Conservation (phyloP, 75 land plant genomes). For the Selaginella moellendorffii region DNA sequence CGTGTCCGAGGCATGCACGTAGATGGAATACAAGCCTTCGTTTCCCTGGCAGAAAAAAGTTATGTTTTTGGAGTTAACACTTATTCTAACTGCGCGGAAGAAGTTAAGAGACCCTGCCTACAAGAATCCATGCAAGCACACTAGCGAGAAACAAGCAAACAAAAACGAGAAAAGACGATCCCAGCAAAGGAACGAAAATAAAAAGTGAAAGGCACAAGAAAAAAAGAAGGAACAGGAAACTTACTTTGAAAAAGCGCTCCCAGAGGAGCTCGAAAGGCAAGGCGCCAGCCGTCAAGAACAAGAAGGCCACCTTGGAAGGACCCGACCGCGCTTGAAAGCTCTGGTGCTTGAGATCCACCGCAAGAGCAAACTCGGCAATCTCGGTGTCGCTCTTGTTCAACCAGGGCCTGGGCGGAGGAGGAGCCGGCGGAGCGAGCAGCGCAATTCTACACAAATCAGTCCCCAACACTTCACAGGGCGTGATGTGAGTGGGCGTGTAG, state of each 20-base stretch:
- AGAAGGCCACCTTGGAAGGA: slow-evolving; percentile 63
- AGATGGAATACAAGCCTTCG: slow-evolving; percentile 60
- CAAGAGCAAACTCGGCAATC: slow-evolving; percentile 39
- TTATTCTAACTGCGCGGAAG: too few relatives aligned
- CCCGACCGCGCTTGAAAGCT: slow-evolving; percentile 14
- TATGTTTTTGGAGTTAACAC: too few relatives aligned
- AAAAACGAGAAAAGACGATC: too few relatives aligned
- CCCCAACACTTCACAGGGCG: slow-evolving; percentile 19
- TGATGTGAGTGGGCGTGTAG: slow-evolving; percentile 5
- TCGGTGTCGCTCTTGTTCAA: slow-evolving; percentile 45
- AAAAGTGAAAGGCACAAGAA: too few relatives aligned
- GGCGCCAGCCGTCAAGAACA: slow-evolving; percentile 70
- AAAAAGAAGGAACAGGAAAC: too few relatives aligned
- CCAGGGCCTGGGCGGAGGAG: slow-evolving; percentile 14
- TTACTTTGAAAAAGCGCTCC: slow-evolving; percentile 75
- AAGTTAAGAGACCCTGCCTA: too few relatives aligned
- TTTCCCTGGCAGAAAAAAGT: slow-evolving; percentile 57
- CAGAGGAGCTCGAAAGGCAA: slow-evolving; percentile 78
- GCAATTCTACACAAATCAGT: slow-evolving; percentile 6
- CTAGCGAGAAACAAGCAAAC: not conserved
- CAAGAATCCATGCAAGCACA: too few relatives aligned
- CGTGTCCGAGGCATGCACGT: slow-evolving; percentile 82
- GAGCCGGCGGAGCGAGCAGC: not conserved
- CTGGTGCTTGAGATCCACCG: slow-evolving; percentile 33
- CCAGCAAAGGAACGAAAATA: too few relatives aligned